phyloP scores from a whole-genome alignment of 2,329 filamentous ascomycete genomes.

The Neocucurbitaria cava region DNA sequence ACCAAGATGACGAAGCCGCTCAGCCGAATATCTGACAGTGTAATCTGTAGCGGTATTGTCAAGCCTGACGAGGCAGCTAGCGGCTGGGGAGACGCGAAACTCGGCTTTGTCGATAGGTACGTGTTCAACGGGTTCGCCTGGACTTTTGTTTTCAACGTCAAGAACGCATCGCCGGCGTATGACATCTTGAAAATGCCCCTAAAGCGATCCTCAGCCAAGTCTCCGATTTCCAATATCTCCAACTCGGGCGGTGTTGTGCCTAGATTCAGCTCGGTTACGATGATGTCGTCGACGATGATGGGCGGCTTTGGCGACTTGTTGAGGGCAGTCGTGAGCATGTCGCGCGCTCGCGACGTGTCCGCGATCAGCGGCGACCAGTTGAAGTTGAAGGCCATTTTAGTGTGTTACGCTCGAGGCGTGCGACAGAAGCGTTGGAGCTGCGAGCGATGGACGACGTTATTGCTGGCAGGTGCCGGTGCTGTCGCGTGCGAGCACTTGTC shows the following conservation, averaged over 20 bases:
- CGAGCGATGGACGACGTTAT: slow-evolving; percentile 21
- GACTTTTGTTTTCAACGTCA: slow-evolving; percentile 94
- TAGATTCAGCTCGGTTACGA: slow-evolving; percentile 96
- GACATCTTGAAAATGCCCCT: slow-evolving; percentile 99
- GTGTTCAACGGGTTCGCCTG: slow-evolving; percentile 98
- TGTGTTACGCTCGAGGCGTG: slow-evolving; percentile 3
- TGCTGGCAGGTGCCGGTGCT: slow-evolving; percentile 32
- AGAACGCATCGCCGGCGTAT: slow-evolving; percentile 91
- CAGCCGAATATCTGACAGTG: slow-evolving; percentile 91
- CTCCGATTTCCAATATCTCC: slow-evolving; percentile 97
- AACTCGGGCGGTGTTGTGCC: slow-evolving; percentile 93
- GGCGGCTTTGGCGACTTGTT: slow-evolving; percentile 98
- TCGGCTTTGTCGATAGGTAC: slow-evolving; percentile 87
- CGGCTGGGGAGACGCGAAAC: slow-evolving; percentile 90
- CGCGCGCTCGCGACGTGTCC: slow-evolving; percentile 88
- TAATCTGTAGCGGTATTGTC: slow-evolving; percentile 97
- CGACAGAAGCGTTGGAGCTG: slow-evolving; percentile 23
- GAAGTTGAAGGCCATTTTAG: slow-evolving; percentile 98
- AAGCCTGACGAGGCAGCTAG: slow-evolving; percentile 89
- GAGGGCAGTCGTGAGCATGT: slow-evolving; percentile 90
- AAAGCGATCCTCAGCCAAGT: slow-evolving; percentile 95
- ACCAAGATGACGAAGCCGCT: slow-evolving; percentile 98
- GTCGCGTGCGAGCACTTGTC: slow-evolving; percentile 46
- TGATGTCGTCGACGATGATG: slow-evolving; percentile 98
- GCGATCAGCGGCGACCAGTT: slow-evolving; percentile 99